These are phyloP conservation scores for Pisolithus sp. DNA, from an alignment of 768 basidiomycete genomes.

Conservation along the genomic window DNA sequence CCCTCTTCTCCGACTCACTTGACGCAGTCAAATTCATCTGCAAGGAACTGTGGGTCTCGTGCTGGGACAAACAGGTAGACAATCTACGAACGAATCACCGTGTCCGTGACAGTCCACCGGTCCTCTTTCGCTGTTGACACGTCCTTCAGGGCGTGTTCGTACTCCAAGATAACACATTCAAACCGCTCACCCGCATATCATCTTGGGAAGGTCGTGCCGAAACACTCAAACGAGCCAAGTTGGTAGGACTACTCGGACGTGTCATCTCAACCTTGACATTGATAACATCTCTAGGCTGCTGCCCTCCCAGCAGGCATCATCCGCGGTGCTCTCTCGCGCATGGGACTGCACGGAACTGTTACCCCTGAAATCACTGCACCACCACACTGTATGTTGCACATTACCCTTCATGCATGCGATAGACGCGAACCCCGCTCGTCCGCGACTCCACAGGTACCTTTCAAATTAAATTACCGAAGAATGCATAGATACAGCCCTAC, in stretches of 20 bases:
- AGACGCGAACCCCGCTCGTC: not conserved
- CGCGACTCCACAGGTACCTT: slow-evolving; percentile 55
- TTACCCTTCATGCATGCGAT: not conserved
- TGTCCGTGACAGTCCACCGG: slow-evolving; percentile 36
- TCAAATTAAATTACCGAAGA: slow-evolving; percentile 75
- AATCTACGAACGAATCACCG: slow-evolving; percentile 93
- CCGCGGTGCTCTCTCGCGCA: slow-evolving; percentile 68
- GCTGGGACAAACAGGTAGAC: slow-evolving; percentile 94
- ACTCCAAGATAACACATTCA: slow-evolving; percentile 87
- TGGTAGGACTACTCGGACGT: slow-evolving; percentile 40
- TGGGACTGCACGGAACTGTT: slow-evolving; percentile 74
- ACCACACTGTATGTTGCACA: slow-evolving; percentile 68
- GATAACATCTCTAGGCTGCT: slow-evolving; percentile 49
- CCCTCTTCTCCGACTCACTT: slow-evolving; percentile 74
- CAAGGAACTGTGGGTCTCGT: slow-evolving; percentile 90
- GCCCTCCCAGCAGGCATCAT: slow-evolving; percentile 81
- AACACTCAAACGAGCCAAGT: slow-evolving; percentile 60
- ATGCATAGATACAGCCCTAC: slow-evolving; percentile 27
- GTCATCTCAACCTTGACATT: not conserved
- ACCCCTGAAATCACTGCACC: slow-evolving; percentile 71
- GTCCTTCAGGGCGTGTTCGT: slow-evolving; percentile 81
- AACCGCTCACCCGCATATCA: slow-evolving; percentile 74
- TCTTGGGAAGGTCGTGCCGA: slow-evolving; percentile 75
- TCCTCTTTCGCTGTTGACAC: not conserved
- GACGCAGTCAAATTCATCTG: slow-evolving; percentile 94